These are phyloP conservation scores for Paragyromitra xinjiangensis DNA, from an alignment of 495 filamentous ascomycete species.

Conservation along the genomic window DNA sequence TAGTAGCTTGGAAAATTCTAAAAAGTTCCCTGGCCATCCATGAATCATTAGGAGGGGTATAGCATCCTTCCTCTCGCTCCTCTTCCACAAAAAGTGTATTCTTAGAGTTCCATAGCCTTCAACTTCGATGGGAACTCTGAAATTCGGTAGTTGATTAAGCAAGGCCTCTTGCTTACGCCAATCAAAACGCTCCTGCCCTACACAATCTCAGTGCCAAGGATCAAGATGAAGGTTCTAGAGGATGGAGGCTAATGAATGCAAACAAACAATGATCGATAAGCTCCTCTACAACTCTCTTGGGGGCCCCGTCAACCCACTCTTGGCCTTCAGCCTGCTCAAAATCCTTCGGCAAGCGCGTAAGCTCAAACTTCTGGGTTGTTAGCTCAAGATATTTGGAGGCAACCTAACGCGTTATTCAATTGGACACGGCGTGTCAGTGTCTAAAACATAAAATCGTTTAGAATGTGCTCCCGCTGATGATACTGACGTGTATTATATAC, in stretches of 20 bases:
- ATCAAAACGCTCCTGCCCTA: conserved; percentile 27
- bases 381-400: conserved; percentile 59
- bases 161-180: conserved; percentile 19
- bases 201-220: neutral
- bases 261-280: no score
- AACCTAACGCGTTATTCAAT: conserved; percentile 43
- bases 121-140: conserved; percentile 10
- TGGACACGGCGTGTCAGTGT: neutral
- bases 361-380: conserved; percentile 59
- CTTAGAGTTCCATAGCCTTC: conserved; percentile 22
- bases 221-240: no score
- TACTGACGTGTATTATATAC: neutral
- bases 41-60: no score
- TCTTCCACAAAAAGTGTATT: neutral
- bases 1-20: no score
- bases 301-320: no score
- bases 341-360: conserved; percentile 53
- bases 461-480: neutral
- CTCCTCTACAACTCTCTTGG: no score
- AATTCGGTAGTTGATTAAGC: conserved; percentile 15
- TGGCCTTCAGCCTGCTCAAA: conserved; percentile 24
- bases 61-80: no score
- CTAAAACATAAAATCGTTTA: neutral
- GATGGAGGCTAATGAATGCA: no score
- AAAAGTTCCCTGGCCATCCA: no score